Base-by-base conservation (phyloP, 176 grass and related monocot genomes). In the Eragrostis curvula region DNA sequence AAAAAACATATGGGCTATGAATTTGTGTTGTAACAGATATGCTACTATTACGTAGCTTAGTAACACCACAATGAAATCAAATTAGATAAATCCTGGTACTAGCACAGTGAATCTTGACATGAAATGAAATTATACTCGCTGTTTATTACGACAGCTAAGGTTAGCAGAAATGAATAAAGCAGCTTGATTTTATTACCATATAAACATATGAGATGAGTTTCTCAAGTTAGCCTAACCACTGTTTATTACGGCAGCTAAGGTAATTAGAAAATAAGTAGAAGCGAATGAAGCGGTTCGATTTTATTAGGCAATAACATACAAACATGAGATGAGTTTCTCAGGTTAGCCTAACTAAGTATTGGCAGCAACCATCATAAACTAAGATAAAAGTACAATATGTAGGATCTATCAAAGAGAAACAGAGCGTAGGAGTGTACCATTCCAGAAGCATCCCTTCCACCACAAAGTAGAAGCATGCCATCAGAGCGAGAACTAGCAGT, bases 391-490 rank as follows among this genome's bases (percentile, higher is more conserved):
- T 43, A 68, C 23, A 78, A 21, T 68, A 24, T 47, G 59, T 49
- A 3, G 40, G 48, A 48, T 27, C 11, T 55, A 79, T 66, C 81
- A 89, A 84, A 79, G 12, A 84, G 30, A 73, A 77, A 81, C 27
- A 79, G 77, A 81, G 73, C 36, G 79, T 18, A 85, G 78, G 25
- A 76, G 16, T 55, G 6, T 95, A 99, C 96, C 87, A 39, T 86
- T 71, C 96, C 96, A 75, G 96, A 99, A 76, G 93, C 74, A 71
- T 99, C 96, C 88, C 96, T 94, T 92, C 96, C 96, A 88, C 96
- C 96, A 68, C 93, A 99, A 57, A 99, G 90, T 83, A 99, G 91
- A 72, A 99, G 90, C 96, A 99, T 99, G 40, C 96, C 96, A 87
- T 99, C 96, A 25, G 96, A 94, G 56, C 96, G 90, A 72, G 96